Conservation (phyloP, 352 stramenopile species). For the Pythium brassicae region DNA sequence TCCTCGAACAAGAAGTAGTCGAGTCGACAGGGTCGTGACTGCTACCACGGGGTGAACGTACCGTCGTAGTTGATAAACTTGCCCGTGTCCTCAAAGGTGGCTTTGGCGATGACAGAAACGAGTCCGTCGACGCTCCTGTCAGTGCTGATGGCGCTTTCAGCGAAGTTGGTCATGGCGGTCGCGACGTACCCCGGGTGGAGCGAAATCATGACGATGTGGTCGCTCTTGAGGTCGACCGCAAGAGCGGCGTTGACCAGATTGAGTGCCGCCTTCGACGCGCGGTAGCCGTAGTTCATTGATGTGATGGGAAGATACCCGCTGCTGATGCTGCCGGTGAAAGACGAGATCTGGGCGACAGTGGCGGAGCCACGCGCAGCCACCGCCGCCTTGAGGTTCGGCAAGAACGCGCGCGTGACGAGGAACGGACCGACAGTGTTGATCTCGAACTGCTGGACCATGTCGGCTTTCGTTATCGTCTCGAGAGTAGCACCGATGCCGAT, state of each 20-base stretch:
- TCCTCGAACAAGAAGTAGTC: too few species aligned
- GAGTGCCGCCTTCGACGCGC: conserved; percentile 44
- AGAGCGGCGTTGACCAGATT: conserved; percentile 43
- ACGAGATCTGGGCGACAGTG: conserved; percentile 23
- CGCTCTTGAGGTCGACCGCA: conserved; percentile 21
- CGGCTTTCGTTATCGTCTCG: conserved; percentile 8
- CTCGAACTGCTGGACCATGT: conserved; percentile 26
- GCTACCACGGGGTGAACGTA: too few species aligned
- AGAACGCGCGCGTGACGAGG: conserved; percentile 23
- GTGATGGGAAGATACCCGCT: background rate
- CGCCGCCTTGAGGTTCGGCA: conserved; percentile 17
- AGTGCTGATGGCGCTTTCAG: background rate
- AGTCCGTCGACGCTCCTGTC: background rate
- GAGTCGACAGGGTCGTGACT: too few species aligned
- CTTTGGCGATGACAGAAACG: too few species aligned
- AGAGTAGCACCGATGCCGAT: conserved; percentile 9
- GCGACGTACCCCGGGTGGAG: conserved; percentile 32
- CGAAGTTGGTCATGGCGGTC: conserved; percentile 24
- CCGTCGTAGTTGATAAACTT: too few species aligned
- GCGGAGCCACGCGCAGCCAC: conserved; percentile 8
- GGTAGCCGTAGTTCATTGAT: conserved; percentile 40
- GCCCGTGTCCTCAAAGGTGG: too few species aligned
- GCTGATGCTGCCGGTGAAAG: conserved; percentile 19
- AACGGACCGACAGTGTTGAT: conserved; percentile 34
- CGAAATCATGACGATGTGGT: conserved; percentile 22